A percentile compares a stretch with the other conserved stretches of the same genome.
phyloP scores from a whole-genome alignment of 1,139 yeast species.

The Blastobotrys petasosporus region DNA sequence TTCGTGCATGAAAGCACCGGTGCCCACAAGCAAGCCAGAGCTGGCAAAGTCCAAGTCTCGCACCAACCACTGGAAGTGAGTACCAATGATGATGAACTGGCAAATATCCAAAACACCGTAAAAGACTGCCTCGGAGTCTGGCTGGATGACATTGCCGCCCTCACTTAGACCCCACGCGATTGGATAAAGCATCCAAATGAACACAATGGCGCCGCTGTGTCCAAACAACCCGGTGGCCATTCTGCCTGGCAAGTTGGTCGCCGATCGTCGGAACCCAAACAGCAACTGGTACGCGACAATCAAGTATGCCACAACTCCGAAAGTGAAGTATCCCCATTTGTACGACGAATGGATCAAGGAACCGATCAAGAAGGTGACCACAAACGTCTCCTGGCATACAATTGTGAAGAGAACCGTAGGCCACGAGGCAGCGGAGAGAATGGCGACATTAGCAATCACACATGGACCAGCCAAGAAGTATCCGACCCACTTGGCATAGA shows the following conservation, averaged over 20 bases:
- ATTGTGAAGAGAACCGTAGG: slow-evolving; percentile 39
- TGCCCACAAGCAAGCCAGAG: slow-evolving; percentile 20
- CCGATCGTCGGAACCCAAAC: slow-evolving; percentile 20
- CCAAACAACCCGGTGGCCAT: slow-evolving; percentile 27
- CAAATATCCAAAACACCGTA: slow-evolving; percentile 56
- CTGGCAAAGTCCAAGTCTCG: slow-evolving; percentile 20
- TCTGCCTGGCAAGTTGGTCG: slow-evolving; percentile 13
- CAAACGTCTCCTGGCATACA: slow-evolving; percentile 45
- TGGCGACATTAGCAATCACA: slow-evolving; percentile 43
- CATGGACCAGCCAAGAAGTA: slow-evolving; percentile 63
- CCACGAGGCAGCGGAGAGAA: slow-evolving; percentile 40
- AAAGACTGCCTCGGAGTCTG: slow-evolving; percentile 62
- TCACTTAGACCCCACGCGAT: slow-evolving; percentile 58
- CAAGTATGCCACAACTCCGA: slow-evolving; percentile 32
- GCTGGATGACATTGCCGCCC: slow-evolving; percentile 62
- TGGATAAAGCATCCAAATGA: slow-evolving; percentile 49
- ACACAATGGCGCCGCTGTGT: slow-evolving; percentile 7
- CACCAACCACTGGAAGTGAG: slow-evolving; percentile 23
- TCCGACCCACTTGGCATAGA: slow-evolving; percentile 59
- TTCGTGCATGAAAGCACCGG: slow-evolving; percentile 23
- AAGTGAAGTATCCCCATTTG: slow-evolving; percentile 60
- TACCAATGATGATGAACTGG: slow-evolving; percentile 36
- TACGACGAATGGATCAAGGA: slow-evolving; percentile 49
- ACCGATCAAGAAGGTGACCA: slow-evolving; percentile 51
- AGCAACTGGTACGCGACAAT: slow-evolving; percentile 23